Base-by-base conservation (phyloP, 2,329 filamentous ascomycete genomes). In the Capronia coronata region DNA sequence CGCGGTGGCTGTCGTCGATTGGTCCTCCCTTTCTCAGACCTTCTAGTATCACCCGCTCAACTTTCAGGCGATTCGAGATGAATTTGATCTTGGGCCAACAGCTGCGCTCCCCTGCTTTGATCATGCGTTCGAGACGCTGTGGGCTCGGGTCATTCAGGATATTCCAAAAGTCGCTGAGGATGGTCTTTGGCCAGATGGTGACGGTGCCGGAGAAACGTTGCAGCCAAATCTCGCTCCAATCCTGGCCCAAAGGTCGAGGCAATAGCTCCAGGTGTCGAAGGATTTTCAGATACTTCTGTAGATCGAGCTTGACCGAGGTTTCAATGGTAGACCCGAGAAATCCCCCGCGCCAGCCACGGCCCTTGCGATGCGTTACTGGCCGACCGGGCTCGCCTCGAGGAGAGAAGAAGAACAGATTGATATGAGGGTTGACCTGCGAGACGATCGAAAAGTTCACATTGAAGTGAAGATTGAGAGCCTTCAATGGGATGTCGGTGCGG, bases 341-440 rank as follows among this genome's bases (percentile, higher is more conserved):
- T 1, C 93, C 93, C 32, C 93, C 93, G 46, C 93, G 84, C 93
- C 93, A 98, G 48, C 93, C 93, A 40, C 89, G 85, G 3, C 93
- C 93, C 60, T 85, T 84, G 47, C 93, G 86, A 67, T 98, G 93
- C 0, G 90, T 96, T 14, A 97, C 93, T 8, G 93, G 93, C 45
- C 87, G 83, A 3, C 93, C 93, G 8, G 97, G 91, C 0, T 86
- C 85, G 10, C 93, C 93, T 25, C 93, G 80, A 0, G 90, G 94
- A 23, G 86, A 93, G 74, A 97, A 98, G 78, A 98, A 97, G 76
- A 98, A 98, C 22, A 97, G 82, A 63, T 95, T 97, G 68, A 98
- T 91, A 66, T 98, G 93, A 1, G 93, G 93, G 66, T 98, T 98
- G 42, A 96, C 91, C 62, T 83, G 79, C 6, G 77, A 81, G 44